Evolutionary conservation across 1,284 basidiomycete genomes (phyloP), one percentile per base, ranked within the genome.

Genomic region (Tremellales sp.): DNA sequence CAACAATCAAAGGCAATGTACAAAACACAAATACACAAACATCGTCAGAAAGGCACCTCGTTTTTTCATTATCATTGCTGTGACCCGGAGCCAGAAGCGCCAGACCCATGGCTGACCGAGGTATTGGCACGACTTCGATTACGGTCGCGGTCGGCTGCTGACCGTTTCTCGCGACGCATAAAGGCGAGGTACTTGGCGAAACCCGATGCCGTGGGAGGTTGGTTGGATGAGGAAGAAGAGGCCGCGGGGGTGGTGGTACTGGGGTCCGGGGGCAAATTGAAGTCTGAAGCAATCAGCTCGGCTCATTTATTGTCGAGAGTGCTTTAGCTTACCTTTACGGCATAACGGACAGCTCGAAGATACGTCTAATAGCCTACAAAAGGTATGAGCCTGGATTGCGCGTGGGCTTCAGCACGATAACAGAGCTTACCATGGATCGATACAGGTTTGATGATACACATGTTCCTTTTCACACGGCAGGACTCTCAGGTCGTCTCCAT

Each of bases 271-370:
- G 64, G 62, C 35, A 58, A 60, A 41, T 70, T 72, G 57, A 73
- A 73, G 47, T 73, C 70, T 74, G 49, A 1, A 27, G 46, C 53
- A 8, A 40, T 52, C 39, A 46, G 12, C 17, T 15, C 22, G 31
- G 22, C n/a, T n/a, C 40, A 24, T 11, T 15, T 27, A 2, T 6
- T 6, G 24, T 26, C 11, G 33, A 13, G 26, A 17, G 43, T 33
- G 19, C 17, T 27, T 25, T 7, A 35, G 67, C 80, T 53, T 58
- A 88, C 88, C 88, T 73, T 91, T 85, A 60, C 91, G 81, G 70
- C 91, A 96, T 37, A 96, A 80, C 2, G 91, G 91, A 72, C 91
- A 96, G 43, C 86, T 86, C 53, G 84, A 85, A 0, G 89, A 90
- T n/a, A 93, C 80, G 60, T 90, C 84, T 35, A 94, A 78, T 40